phyloP scores from a whole-genome alignment of 768 basidiomycete species.

The Psilocybe cyanescens region DNA sequence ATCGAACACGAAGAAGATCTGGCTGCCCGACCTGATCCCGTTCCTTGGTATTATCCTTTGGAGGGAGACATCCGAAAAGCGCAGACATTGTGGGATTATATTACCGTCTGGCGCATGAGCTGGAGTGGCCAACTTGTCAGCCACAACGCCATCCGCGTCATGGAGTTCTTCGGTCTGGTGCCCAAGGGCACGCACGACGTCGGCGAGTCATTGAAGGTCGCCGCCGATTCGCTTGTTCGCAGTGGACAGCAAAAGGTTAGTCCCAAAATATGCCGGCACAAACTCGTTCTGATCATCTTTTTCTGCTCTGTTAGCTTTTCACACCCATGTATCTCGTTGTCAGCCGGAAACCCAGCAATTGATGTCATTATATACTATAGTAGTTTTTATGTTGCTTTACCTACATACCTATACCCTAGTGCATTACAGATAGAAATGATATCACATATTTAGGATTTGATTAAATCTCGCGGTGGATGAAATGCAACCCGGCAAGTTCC shows the following conservation, averaged over 20 bases:
- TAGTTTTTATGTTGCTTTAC: constrained; percentile 8
- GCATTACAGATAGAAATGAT: constrained; percentile 3
- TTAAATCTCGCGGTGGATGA: constrained; percentile 9
- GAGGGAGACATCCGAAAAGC: constrained; percentile 93
- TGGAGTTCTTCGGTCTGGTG: constrained; percentile 79
- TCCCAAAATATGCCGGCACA: constrained; percentile 1
- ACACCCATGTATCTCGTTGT: constrained; percentile 86
- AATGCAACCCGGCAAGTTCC: constrained; percentile 38
- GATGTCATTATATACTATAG: constrained; percentile 6
- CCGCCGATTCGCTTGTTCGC: constrained; percentile 76
- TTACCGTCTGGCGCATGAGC: constrained; percentile 90
- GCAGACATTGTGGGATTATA: constrained; percentile 91
- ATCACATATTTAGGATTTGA: constrained; percentile 20
- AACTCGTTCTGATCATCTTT: constrained; percentile 14
- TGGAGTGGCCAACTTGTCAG: constrained; percentile 84
- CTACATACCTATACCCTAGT: constrained; percentile 22
- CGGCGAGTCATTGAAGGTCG: constrained; percentile 85
- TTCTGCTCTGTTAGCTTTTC: constrained; percentile 60
- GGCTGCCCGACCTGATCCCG: constrained; percentile 75
- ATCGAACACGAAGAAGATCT: constrained; percentile 94
- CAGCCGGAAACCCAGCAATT: constrained; percentile 56
- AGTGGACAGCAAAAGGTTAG: constrained; percentile 87
- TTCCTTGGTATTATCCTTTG: constrained; percentile 96
- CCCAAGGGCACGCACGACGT: constrained; percentile 95
- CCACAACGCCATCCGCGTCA: constrained; percentile 73